These are phyloP conservation scores for Colletotrichum tropicicola DNA, from an alignment of 2,329 filamentous ascomycete species.

Conservation along the genomic window DNA sequence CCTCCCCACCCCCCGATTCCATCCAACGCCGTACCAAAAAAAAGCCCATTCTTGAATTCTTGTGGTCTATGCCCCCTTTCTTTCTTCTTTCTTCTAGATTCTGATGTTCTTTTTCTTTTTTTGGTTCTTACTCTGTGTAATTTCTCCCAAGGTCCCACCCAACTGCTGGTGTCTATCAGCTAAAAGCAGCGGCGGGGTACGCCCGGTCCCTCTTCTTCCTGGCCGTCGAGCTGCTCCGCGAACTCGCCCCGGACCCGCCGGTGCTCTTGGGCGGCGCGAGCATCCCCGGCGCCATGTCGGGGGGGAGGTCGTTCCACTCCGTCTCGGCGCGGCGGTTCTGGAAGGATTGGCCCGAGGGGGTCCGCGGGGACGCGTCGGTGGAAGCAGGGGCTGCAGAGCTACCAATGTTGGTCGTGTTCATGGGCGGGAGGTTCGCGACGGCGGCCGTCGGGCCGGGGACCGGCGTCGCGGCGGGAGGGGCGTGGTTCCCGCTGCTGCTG, in stretches of 20 bases:
- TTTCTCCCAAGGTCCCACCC: too few relatives aligned
- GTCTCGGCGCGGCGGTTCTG: slow-evolving; percentile 67
- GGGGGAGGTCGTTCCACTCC: slow-evolving; percentile 74
- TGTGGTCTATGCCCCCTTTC: background rate
- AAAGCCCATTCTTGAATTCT: background rate
- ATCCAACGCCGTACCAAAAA: background rate
- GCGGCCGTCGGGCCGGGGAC: slow-evolving; percentile 39
- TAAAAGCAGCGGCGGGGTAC: slow-evolving; percentile 70
- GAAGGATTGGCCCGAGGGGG: slow-evolving; percentile 55
- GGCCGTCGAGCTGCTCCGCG: slow-evolving; percentile 62
- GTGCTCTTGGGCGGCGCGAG: slow-evolving; percentile 37
- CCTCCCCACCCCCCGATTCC: background rate
- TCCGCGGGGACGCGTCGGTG: slow-evolving; percentile 5
- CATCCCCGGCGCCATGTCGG: slow-evolving; percentile 57
- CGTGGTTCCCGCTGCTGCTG: background rate
- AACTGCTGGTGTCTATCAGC: background rate
- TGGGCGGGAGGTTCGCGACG: slow-evolving; percentile 40
- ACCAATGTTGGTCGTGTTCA: slow-evolving; percentile 18
- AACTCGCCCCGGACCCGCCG: slow-evolving; percentile 54
- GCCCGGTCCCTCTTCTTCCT: slow-evolving; percentile 68
- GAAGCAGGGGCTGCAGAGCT: slow-evolving; percentile 32
- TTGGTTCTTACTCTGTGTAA: background rate
- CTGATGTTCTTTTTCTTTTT: background rate
- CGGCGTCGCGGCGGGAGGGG: slow-evolving; percentile 21
- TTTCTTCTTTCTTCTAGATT: too few relatives aligned